Percentiles rank a stretch among this genome's conserved stretches.
phyloP scores from a whole-genome alignment of 1,284 basidiomycete species.

The Sphaerobolus stellatus region DNA sequence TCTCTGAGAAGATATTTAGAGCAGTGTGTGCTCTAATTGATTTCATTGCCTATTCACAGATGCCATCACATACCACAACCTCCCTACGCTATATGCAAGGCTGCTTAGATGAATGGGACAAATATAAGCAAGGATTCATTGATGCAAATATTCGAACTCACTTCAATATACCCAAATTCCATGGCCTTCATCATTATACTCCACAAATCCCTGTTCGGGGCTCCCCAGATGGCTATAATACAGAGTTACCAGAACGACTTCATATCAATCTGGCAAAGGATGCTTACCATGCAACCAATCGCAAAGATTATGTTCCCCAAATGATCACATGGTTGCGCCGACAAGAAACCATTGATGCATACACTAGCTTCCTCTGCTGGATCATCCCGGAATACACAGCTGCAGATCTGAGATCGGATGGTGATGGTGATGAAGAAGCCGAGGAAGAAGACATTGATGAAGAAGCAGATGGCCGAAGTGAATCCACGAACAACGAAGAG shows the following conservation, averaged over 20 bases:
- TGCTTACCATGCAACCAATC: constrained; percentile 33
- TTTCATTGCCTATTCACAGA: constrained; percentile 14
- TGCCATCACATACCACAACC: background rate
- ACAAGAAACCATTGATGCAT: constrained; percentile 5
- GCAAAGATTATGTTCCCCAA: constrained; percentile 31
- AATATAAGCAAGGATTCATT: constrained; percentile 16
- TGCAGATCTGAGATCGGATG: too few species aligned
- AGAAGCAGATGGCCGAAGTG: constrained; percentile 12
- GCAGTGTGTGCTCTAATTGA: constrained; percentile 7
- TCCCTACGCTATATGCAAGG: constrained; percentile 12
- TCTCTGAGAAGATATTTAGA: constrained; percentile 3
- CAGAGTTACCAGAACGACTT: constrained; percentile 30
- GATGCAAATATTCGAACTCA: background rate
- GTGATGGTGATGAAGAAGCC: too few species aligned
- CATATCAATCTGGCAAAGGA: constrained; percentile 35
- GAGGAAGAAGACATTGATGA: background rate
- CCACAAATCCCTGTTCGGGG: constrained; percentile 26
- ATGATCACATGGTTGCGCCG: constrained; percentile 35
- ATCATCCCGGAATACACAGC: too few species aligned
- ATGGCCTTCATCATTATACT: constrained; percentile 28
- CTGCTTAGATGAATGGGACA: constrained; percentile 16
- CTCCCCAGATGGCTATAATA: constrained; percentile 33
- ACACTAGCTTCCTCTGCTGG: constrained; percentile 6
- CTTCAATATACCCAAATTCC: constrained; percentile 24
- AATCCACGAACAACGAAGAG: constrained; percentile 19